These are phyloP conservation scores for Pezicula carpinea DNA, from an alignment of 2,329 filamentous ascomycete species.

Conservation along the genomic window DNA sequence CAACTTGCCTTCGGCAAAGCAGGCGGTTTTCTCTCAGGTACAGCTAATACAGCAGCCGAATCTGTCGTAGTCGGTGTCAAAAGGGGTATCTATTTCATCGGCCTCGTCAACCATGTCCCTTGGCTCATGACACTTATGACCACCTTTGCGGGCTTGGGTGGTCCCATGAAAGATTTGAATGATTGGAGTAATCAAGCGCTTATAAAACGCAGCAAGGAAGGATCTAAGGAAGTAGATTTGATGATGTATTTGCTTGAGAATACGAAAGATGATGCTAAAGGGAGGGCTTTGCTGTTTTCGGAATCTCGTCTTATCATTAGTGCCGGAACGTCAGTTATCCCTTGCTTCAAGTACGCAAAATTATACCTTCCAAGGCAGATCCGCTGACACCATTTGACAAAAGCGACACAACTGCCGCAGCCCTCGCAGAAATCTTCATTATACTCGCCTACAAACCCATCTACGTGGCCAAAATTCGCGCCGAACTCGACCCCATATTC, in stretches of 20 bases:
- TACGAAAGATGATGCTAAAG: conserved; percentile 16
- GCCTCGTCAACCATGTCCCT: not conserved
- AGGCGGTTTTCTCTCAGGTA: not conserved
- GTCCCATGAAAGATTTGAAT: not conserved
- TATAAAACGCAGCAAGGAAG: not conserved
- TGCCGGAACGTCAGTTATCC: conserved; percentile 18
- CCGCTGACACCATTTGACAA: not conserved
- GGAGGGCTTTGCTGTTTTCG: conserved; percentile 14
- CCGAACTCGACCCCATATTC: not conserved
- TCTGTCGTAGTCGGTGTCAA: not conserved
- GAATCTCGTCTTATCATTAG: conserved; percentile 24
- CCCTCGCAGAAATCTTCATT: not conserved
- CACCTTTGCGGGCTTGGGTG: conserved; percentile 35
- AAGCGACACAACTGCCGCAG: not conserved
- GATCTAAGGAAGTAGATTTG: conserved; percentile 18
- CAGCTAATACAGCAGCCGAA: not conserved
- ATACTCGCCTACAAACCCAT: not conserved
- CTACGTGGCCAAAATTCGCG: not conserved
- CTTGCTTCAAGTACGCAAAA: not conserved
- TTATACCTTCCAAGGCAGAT: not conserved
- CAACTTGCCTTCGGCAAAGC: not conserved
- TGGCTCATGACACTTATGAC: conserved; percentile 33
- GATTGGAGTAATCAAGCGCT: not conserved
- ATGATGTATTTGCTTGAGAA: conserved; percentile 27
- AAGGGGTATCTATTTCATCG: not conserved